phyloP scores from a whole-genome alignment of 2,329 filamentous ascomycete species.

The Cercospora nicotianae region DNA sequence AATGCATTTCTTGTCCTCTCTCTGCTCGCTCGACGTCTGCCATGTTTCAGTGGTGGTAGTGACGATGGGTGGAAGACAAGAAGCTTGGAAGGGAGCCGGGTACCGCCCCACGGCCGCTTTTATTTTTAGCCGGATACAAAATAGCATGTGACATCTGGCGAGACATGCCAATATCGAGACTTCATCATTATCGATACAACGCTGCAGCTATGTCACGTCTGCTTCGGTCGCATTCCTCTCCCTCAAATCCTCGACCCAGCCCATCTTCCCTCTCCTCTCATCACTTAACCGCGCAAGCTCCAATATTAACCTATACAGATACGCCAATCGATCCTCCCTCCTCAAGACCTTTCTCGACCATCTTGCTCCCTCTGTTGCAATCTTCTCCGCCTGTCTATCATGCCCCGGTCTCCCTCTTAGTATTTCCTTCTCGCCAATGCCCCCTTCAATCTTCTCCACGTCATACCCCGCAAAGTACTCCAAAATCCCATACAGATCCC shows the following conservation, averaged over 20 bases:
- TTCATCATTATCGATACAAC: not conserved
- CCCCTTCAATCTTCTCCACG: not conserved
- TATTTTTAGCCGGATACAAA: not conserved
- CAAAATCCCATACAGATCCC: constrained; percentile 71
- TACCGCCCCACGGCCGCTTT: not conserved
- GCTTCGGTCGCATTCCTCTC: not conserved
- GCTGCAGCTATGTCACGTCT: not conserved
- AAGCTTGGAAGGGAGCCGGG: not conserved
- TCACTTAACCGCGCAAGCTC: not conserved
- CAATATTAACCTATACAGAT: not conserved
- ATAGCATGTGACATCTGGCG: not conserved
- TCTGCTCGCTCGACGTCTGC: not conserved
- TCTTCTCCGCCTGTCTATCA: not conserved
- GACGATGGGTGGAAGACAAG: not conserved
- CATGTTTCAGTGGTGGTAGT: not conserved
- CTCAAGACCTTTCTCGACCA: not conserved
- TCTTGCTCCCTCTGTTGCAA: not conserved
- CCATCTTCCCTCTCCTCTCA: not conserved
- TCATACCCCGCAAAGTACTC: constrained; percentile 52
- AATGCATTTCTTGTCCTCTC: not conserved
- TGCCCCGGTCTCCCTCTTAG: not conserved
- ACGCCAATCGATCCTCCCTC: not conserved
- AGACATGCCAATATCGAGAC: not conserved
- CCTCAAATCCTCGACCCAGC: not conserved
- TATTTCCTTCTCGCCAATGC: not conserved